These are phyloP conservation scores for Euptelea pleiosperma DNA, from an alignment of 164 flowering plant species.

Conservation along the genomic window DNA sequence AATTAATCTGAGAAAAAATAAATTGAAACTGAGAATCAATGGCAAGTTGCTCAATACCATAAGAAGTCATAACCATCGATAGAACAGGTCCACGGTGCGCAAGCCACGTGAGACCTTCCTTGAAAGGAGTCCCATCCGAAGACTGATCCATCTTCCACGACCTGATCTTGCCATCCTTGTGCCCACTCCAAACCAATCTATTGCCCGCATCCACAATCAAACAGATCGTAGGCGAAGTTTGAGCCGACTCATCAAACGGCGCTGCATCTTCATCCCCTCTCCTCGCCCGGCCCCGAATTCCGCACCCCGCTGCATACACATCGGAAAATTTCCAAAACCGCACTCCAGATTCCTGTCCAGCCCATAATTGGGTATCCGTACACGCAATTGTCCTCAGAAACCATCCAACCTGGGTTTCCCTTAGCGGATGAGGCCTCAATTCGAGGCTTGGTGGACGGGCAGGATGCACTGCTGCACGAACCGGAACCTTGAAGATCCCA, in stretches of 20 bases:
- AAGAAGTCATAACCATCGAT: constrained; percentile 62
- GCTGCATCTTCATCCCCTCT: constrained; percentile 84
- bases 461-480: constrained; percentile 71
- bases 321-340: constrained; percentile 60
- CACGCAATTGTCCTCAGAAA: constrained; percentile 67
- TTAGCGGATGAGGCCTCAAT: constrained; percentile 83
- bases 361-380: constrained; percentile 82
- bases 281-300: constrained; percentile 38
- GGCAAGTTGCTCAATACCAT: constrained; percentile 44
- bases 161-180: constrained; percentile 89
- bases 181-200: constrained; percentile 83
- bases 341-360: constrained; percentile 74
- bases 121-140: constrained; percentile 37
- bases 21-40: too few species aligned
- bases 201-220: constrained; percentile 60
- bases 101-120: constrained; percentile 77
- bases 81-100: constrained; percentile 82
- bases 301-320: constrained; percentile 39
- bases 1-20: too few species aligned
- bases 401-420: constrained; percentile 81
- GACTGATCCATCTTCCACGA: constrained; percentile 89
- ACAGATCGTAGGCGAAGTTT: constrained; percentile 58
- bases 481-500: constrained; percentile 65
- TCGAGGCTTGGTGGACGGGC: constrained; percentile 79
- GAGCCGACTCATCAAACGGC: constrained; percentile 64